Percentiles rank a stretch among this genome's conserved stretches.
These are phyloP conservation scores for Solioccasus polychromus DNA, from an alignment of 768 basidiomycete genomes.

Conservation along the genomic window DNA sequence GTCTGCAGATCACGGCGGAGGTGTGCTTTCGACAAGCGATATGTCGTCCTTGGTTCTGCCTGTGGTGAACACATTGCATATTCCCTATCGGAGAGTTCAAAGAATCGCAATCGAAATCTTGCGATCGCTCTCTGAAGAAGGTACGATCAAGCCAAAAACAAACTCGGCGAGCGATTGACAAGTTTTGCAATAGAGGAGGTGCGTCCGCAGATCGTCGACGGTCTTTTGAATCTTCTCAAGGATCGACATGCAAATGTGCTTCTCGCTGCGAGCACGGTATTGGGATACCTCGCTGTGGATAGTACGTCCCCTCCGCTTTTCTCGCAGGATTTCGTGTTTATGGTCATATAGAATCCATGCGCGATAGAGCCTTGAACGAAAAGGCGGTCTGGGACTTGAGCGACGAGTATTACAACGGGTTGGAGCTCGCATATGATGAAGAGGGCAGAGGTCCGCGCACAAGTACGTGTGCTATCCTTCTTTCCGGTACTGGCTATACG, in stretches of 20 bases:
- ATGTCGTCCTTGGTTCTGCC: slow-evolving; percentile 5
- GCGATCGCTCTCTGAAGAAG: slow-evolving; percentile 11
- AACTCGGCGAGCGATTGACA: background rate
- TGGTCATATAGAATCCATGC: too few species aligned
- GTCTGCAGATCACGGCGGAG: slow-evolving; percentile 6
- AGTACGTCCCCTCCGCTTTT: too few species aligned
- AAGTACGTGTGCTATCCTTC: slow-evolving; percentile 9
- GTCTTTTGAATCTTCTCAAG: slow-evolving; percentile 15
- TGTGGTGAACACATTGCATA: slow-evolving; percentile 14
- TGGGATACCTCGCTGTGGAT: slow-evolving; percentile 12
- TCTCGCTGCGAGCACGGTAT: slow-evolving; percentile 8
- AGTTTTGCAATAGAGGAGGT: slow-evolving; percentile 7
- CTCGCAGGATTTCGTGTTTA: too few species aligned
- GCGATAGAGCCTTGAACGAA: too few species aligned
- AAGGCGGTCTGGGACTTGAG: slow-evolving; percentile 20
- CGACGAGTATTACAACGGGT: slow-evolving; percentile 17
- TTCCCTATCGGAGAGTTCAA: slow-evolving; percentile 17
- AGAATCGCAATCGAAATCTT: slow-evolving; percentile 13
- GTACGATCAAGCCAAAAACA: slow-evolving; percentile 11
- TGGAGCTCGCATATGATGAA: slow-evolving; percentile 15
- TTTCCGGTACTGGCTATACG: too few species aligned
- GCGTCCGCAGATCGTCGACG: slow-evolving; percentile 7
- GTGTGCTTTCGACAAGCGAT: slow-evolving; percentile 2
- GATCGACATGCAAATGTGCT: slow-evolving; percentile 18
- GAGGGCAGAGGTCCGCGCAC: slow-evolving; percentile 8